Conservation (phyloP, 2,329 filamentous ascomycete species). For the Sporothrix variecibatus region DNA sequence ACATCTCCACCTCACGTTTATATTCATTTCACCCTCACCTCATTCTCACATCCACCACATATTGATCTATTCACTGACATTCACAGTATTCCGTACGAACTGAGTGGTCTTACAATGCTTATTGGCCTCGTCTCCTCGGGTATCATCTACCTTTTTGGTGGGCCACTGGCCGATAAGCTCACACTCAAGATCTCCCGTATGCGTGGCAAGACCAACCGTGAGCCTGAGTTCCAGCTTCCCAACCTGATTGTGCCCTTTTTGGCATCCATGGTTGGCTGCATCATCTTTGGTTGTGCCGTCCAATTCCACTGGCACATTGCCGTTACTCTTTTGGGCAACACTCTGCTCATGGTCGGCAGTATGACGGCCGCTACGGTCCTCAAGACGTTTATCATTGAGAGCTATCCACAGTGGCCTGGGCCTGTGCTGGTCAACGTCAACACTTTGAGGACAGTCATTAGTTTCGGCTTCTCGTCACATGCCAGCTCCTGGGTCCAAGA, state of each 20-base stretch:
- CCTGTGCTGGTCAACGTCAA: conserved; percentile 40
- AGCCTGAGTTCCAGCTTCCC: conserved; percentile 40
- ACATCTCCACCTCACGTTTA: background rate
- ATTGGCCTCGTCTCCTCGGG: conserved; percentile 21
- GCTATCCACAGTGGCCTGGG: conserved; percentile 38
- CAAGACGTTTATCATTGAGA: conserved; percentile 41
- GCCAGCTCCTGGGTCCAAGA: conserved; percentile 38
- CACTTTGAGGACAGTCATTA: conserved; percentile 37
- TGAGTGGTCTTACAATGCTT: conserved; percentile 22
- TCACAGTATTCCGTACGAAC: conserved; percentile 24
- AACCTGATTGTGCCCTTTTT: conserved; percentile 38
- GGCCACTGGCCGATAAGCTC: conserved; percentile 25
- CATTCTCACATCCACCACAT: background rate
- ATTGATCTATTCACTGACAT: background rate
- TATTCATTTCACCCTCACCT: background rate
- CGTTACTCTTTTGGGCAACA: conserved; percentile 36
- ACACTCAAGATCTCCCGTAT: conserved; percentile 23
- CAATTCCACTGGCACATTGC: conserved; percentile 36
- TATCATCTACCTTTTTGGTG: conserved; percentile 26
- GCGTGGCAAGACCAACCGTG: conserved; percentile 30
- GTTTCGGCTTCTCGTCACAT: conserved; percentile 39
- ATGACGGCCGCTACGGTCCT: conserved; percentile 37
- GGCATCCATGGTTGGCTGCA: conserved; percentile 35
- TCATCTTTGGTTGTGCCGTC: conserved; percentile 39
- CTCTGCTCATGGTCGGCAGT: conserved; percentile 37